A percentile compares a stretch with the other conserved stretches of the same genome.
Conservation (phyloP, 805 yeast species). For the Wickerhamomyces hampshirensis region DNA sequence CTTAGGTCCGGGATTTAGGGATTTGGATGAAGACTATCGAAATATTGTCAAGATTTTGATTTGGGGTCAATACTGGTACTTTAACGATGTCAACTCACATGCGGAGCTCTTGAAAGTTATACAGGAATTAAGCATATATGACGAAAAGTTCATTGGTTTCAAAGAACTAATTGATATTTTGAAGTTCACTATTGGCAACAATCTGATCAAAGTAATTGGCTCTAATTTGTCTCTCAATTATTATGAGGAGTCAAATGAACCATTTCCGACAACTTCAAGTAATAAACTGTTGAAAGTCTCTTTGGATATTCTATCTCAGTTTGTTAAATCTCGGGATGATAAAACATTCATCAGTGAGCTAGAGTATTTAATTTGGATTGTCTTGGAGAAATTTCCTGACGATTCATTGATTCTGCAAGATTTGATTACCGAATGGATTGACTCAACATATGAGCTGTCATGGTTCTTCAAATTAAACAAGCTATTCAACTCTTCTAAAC, state of each 20-base stretch:
- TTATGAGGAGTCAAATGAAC: slow-evolving; percentile 34
- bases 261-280: slow-evolving; percentile 44
- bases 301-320: slow-evolving; percentile 52
- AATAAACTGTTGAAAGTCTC: slow-evolving; percentile 37
- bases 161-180: slow-evolving; percentile 27
- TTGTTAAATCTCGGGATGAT: slow-evolving; percentile 50
- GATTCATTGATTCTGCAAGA: slow-evolving; percentile 37
- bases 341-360: slow-evolving; percentile 39
- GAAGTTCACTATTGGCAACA: slow-evolving; percentile 28
- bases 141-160: slow-evolving; percentile 30
- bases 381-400: slow-evolving; percentile 39
- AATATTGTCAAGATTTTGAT: slow-evolving; percentile 32
- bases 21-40: slow-evolving; percentile 27
- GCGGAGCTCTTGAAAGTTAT: slow-evolving; percentile 36
- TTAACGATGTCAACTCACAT: slow-evolving; percentile 28
- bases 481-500: slow-evolving; percentile 41
- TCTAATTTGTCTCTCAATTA: slow-evolving; percentile 29
- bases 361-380: slow-evolving; percentile 58
- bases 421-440: slow-evolving; percentile 58
- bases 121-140: slow-evolving; percentile 46
- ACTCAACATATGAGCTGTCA: slow-evolving; percentile 38
- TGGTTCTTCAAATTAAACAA: slow-evolving; percentile 59
- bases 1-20: slow-evolving; percentile 52
- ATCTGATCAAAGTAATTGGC: slow-evolving; percentile 26
- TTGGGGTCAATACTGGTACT: slow-evolving; percentile 28